Conservation (phyloP, 106 monocot genomes). For the Dioscorea alata region DNA sequence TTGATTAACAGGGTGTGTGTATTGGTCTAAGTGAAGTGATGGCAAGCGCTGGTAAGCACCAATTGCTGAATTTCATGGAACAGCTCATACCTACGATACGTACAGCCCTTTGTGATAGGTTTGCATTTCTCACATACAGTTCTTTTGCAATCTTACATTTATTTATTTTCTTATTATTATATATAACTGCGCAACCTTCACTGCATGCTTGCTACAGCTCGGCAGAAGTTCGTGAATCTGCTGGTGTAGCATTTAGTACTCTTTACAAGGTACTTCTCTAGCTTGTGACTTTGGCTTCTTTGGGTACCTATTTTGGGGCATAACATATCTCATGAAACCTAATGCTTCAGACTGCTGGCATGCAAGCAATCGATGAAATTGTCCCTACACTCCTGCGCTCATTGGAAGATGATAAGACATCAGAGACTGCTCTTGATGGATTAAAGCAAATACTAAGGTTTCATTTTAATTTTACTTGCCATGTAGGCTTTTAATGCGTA, state of each 20-base stretch:
- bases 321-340: not conserved
- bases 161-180: not conserved
- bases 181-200: not conserved
- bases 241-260: constrained; percentile 96
- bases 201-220: constrained; percentile 24
- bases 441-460: constrained; percentile 98
- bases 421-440: constrained; percentile 93
- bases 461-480: not conserved
- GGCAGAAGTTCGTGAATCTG: constrained; percentile 93
- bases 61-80: constrained; percentile 87
- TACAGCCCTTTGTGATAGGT: constrained; percentile 98
- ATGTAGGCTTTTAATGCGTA: too few relatives aligned
- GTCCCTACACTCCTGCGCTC: constrained; percentile 78
- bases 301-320: not conserved
- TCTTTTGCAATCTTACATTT: not conserved
- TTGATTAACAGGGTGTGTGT: constrained; percentile 70
- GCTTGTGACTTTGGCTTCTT: not conserved
- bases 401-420: constrained; percentile 80
- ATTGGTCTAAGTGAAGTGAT: constrained; percentile 98
- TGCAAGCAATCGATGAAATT: constrained; percentile 99
- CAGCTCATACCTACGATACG: constrained; percentile 94
- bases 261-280: constrained; percentile 82
- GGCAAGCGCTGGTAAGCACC: constrained; percentile 94
- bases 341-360: constrained; percentile 75
- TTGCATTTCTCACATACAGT: constrained; percentile 6